Base-by-base conservation (phyloP, 805 yeast genomes). In the Candida rishiriensis region DNA sequence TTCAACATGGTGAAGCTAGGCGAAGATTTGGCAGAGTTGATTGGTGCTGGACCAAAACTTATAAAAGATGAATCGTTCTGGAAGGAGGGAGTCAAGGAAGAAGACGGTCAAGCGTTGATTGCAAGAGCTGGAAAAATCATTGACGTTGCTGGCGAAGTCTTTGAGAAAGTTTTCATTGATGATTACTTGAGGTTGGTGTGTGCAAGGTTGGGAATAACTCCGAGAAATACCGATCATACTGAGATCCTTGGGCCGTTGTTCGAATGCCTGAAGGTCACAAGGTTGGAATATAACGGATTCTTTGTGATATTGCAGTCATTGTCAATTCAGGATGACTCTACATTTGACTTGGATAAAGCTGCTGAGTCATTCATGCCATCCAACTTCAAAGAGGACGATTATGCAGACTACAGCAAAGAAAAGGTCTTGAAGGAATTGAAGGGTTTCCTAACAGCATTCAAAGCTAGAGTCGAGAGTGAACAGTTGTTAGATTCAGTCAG, bases 1-100 rank as follows among this genome's bases (percentile, higher is more conserved):
- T 91, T 96, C 95, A 93, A 91, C 61, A 70, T 91, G 59, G 78
- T 86, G 1, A 76, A 91, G 49, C 69, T 90, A 16, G 97, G 91
- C 3, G 96, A 93, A 60, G 80, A 83, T 41, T 60, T 93, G 48
- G 90, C 88, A 0, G 89, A 86, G 57, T 69, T 90, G 17, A 69
- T 90, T 31, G 97, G 96, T 10, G 82, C 85, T 4, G 88, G 85
- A 0, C 69, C 75, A 1, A 69, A 70, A 13, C 59, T 77, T 10
- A 59, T 84, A 11, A 69, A 74, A 35, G 73, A 74, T 36, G 61
- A 67, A 10, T 53, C 62, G 7, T 72, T 72, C 48, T 54, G 65
- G n/a, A 59, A 67, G 3, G 65, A 67, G 0, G 76, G 75, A 2
- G 57, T 78, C 2, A 65, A 69, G 30, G 68, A 69, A n/a, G 81